Conservation (phyloP, 139 green algal species). For the Dunaliella primolecta region DNA sequence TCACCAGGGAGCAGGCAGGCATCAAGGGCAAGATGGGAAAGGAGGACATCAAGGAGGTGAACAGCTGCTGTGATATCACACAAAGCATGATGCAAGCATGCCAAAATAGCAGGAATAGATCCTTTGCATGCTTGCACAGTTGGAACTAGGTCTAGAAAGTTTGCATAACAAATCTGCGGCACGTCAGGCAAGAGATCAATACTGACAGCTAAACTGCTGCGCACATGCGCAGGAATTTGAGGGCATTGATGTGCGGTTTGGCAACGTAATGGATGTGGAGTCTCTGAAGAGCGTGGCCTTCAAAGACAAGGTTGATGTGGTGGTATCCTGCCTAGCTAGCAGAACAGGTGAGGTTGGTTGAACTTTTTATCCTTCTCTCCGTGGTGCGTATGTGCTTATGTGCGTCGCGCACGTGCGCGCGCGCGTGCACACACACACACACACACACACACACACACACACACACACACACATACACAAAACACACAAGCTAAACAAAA, state of each 20-base stretch:
- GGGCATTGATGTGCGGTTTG: conserved; percentile 86
- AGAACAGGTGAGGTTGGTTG: conserved; percentile 67
- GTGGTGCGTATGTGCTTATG: too few relatives aligned
- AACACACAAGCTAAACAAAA: not conserved
- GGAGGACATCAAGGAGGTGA: conserved; percentile 71
- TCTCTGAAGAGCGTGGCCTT: conserved; percentile 66
- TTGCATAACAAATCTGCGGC: too few relatives aligned
- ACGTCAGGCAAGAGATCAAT: too few relatives aligned
- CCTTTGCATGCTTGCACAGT: too few relatives aligned
- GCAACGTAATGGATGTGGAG: conserved; percentile 69
- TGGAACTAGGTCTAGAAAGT: too few relatives aligned
- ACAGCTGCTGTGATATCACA: not conserved
- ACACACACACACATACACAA: not conserved
- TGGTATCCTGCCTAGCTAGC: conserved; percentile 94
- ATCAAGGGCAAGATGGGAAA: conserved; percentile 84
- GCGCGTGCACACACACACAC: not conserved
- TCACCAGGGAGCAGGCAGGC: conserved; percentile 84
- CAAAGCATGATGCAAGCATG: too few relatives aligned
- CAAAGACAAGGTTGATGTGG: conserved; percentile 86
- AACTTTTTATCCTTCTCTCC: not conserved
- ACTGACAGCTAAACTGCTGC: too few relatives aligned
- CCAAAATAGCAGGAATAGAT: too few relatives aligned
- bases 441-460: not conserved
- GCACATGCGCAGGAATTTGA: conserved; percentile 80
- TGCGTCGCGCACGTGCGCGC: too few relatives aligned